These are phyloP conservation scores for Aspergillus glaucus DNA, from an alignment of 2,329 filamentous ascomycete genomes.

Conservation along the genomic window DNA sequence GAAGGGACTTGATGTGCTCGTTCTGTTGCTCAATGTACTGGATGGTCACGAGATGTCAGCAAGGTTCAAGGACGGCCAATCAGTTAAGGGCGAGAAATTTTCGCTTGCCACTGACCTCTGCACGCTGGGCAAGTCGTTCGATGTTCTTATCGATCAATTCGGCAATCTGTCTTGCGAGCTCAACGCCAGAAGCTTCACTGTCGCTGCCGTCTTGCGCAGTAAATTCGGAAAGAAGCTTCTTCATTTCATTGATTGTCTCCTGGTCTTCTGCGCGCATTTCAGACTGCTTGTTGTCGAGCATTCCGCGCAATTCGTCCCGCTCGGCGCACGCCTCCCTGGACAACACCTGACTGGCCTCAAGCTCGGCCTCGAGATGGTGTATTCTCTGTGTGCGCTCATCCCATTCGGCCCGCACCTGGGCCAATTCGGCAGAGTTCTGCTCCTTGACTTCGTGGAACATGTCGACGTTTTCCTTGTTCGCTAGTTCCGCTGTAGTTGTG, in stretches of 20 bases:
- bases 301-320: conserved; percentile 33
- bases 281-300: conserved; percentile 33
- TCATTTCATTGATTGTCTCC: conserved; percentile 36
- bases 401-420: conserved; percentile 30
- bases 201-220: conserved; percentile 29
- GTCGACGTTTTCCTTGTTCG: conserved; percentile 33
- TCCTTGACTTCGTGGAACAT: conserved; percentile 33
- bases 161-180: conserved; percentile 40
- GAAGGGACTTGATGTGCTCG: conserved; percentile 37
- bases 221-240: conserved; percentile 35
- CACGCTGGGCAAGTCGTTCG: conserved; percentile 36
- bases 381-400: conserved; percentile 27
- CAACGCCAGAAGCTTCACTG: conserved; percentile 24
- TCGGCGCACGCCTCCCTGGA: conserved; percentile 34
- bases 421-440: conserved; percentile 27
- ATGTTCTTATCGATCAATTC: conserved; percentile 52
- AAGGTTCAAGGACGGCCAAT: not conserved
- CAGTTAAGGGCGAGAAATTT: not conserved
- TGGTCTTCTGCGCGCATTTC: conserved; percentile 37
- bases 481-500: conserved; percentile 23
- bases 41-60: conserved; percentile 9
- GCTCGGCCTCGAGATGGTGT: conserved; percentile 33
- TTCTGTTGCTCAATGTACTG: conserved; percentile 40
- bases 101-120: conserved; percentile 31
- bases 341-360: conserved; percentile 32